A percentile compares a stretch with the other conserved stretches of the same genome.
Evolutionary conservation across 129 eudicot species (phyloP).

Genomic region (Mikania micrantha): DNA sequence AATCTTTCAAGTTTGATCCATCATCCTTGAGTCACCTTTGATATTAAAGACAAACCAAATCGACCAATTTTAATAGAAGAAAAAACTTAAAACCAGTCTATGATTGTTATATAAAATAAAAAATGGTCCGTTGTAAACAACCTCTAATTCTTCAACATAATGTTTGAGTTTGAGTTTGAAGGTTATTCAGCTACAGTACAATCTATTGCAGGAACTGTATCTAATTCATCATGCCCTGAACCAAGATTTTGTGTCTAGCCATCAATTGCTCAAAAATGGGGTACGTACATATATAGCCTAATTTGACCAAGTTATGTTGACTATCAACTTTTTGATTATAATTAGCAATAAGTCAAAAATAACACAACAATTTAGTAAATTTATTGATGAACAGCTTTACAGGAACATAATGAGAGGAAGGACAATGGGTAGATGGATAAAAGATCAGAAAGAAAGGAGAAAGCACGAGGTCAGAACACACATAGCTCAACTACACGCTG

Average conservation of each 20-base stretch:
- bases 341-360: no score
- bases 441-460: slow-evolving; percentile 79
- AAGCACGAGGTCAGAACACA: slow-evolving; percentile 76
- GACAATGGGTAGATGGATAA: slow-evolving; percentile 76
- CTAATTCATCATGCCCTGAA: slow-evolving; percentile 78
- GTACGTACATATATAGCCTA: slow-evolving; percentile 35
- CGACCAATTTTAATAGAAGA: no score
- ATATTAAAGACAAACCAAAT: no score
- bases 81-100: no score
- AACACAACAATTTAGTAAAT: not conserved
- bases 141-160: not conserved
- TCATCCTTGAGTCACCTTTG: no score
- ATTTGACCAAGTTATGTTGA: not conserved
- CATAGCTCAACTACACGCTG: slow-evolving; percentile 86
- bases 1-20: no score
- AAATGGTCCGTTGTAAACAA: no score
- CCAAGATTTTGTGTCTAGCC: slow-evolving; percentile 53
- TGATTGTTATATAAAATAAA: no score
- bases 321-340: not conserved
- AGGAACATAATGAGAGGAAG: slow-evolving; percentile 63
- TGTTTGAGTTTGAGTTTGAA: not conserved
- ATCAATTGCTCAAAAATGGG: slow-evolving; percentile 71
- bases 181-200: not conserved
- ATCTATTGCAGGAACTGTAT: slow-evolving; percentile 51
- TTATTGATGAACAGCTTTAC: slow-evolving; percentile 37